Conservation (phyloP, 257 asterid genomes). For the Solanum pimpinellifolium region DNA sequence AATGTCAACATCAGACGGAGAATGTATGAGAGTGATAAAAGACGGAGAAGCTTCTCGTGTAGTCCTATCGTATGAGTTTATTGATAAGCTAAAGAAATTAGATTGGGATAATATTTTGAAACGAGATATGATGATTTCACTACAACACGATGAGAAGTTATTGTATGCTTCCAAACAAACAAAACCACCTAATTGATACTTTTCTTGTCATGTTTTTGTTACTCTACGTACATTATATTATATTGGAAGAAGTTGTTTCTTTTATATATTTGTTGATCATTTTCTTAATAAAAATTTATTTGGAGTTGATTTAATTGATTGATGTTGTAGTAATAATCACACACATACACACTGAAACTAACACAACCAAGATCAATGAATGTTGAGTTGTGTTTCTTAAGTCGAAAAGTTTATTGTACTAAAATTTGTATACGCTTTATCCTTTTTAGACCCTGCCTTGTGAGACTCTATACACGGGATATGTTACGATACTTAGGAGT, state of each 20-base stretch:
- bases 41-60: background rate
- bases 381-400: too few species aligned
- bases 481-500: background rate
- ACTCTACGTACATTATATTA: background rate
- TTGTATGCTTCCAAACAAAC: background rate
- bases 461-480: background rate
- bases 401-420: background rate
- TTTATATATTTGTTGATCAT: background rate
- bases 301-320: background rate
- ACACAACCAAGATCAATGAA: background rate
- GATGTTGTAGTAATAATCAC: background rate
- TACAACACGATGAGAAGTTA: background rate
- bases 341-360: background rate
- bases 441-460: rapidly evolving
- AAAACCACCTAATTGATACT: background rate
- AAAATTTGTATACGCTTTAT: background rate
- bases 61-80: background rate
- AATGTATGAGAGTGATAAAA: background rate
- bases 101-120: background rate
- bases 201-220: background rate
- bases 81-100: too few species aligned
- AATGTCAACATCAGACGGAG: background rate
- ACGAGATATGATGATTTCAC: background rate
- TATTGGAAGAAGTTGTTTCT: background rate
- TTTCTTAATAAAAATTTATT: background rate